phyloP scores from a whole-genome alignment of 1,284 basidiomycete species.

The Coriolopsis trogii region DNA sequence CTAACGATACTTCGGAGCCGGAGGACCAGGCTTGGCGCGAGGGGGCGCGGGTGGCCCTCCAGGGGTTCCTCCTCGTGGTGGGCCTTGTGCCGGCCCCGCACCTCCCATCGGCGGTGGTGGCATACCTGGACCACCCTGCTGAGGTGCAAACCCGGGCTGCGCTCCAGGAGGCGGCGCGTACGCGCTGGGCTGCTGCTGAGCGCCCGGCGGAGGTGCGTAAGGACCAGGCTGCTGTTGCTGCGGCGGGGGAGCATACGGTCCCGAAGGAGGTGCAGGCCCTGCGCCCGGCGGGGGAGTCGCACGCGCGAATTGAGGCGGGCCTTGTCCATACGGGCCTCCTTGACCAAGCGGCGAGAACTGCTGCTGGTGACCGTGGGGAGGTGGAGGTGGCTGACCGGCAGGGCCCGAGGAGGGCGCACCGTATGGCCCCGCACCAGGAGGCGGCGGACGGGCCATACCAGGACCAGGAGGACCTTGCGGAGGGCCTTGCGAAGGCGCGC shows the following conservation, averaged over 20 bases:
- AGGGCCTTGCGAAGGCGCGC: slow-evolving; percentile 39
- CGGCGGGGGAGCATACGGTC: slow-evolving; percentile 21
- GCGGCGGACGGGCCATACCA: slow-evolving; percentile 9
- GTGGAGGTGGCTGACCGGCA: slow-evolving; percentile 40
- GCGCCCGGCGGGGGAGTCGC: slow-evolving; percentile 21
- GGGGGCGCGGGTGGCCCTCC: slow-evolving; percentile 37
- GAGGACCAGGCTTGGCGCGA: slow-evolving; percentile 46
- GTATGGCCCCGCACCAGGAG: slow-evolving; percentile 26
- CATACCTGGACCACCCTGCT: slow-evolving; percentile 31
- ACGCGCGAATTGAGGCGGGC: slow-evolving; percentile 40
- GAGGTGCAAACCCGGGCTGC: slow-evolving; percentile 26
- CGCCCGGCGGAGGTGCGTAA: slow-evolving; percentile 12
- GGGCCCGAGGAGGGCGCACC: slow-evolving; percentile 35
- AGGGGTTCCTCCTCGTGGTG: slow-evolving; percentile 42
- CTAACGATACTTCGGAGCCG: slow-evolving; percentile 85
- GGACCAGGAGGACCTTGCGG: slow-evolving; percentile 19
- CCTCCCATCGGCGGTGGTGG: slow-evolving; percentile 36
- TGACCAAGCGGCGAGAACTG: slow-evolving; percentile 31
- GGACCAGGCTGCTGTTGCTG: slow-evolving; percentile 17
- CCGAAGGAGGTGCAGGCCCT: slow-evolving; percentile 24
- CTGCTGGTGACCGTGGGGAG: slow-evolving; percentile 36
- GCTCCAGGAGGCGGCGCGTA: slow-evolving; percentile 13
- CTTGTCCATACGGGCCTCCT: slow-evolving; percentile 44
- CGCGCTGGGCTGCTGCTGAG: slow-evolving; percentile 21
- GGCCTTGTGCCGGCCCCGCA: slow-evolving; percentile 46